Evolutionary conservation across 345 rosid genomes (phyloP).

Genomic region (Luvunga scandens): DNA sequence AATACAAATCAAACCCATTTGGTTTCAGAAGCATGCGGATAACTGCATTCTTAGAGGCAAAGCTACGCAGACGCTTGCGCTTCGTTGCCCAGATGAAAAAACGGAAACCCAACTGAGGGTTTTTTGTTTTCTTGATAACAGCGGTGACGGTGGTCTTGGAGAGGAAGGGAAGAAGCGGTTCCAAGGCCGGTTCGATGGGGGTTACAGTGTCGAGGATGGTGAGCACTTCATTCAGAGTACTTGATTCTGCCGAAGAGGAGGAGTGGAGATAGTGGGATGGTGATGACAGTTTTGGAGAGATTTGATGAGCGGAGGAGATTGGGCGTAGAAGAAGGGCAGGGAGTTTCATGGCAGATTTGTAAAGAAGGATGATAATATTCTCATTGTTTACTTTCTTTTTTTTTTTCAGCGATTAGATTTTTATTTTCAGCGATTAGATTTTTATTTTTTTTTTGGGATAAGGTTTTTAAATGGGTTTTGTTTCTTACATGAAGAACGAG

Average conservation of each 20-base stretch:
- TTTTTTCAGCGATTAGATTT: too few species aligned
- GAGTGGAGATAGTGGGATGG: neutral
- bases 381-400: neutral
- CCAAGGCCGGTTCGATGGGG: slow-evolving; percentile 67
- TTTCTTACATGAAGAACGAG: too few species aligned
- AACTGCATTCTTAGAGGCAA: slow-evolving; percentile 28
- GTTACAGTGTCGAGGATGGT: slow-evolving; percentile 37
- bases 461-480: too few species aligned
- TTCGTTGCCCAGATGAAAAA: slow-evolving; percentile 79
- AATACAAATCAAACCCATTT: slow-evolving; percentile 51
- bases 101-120: slow-evolving; percentile 52
- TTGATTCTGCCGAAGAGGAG: slow-evolving; percentile 19
- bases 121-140: slow-evolving; percentile 42
- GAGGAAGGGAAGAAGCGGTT: slow-evolving; percentile 53
- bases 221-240: slow-evolving; percentile 46
- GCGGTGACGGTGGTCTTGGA: slow-evolving; percentile 35
- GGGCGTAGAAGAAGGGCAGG: neutral
- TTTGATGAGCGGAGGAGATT: neutral
- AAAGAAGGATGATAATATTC: neutral
- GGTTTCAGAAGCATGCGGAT: slow-evolving; percentile 46
- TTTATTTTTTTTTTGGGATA: too few species aligned
- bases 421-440: too few species aligned
- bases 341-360: slow-evolving; percentile 8
- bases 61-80: slow-evolving; percentile 44
- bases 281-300: neutral